phyloP scores from a whole-genome alignment of 2,329 filamentous ascomycete genomes.

The Colletotrichum falcatum region DNA sequence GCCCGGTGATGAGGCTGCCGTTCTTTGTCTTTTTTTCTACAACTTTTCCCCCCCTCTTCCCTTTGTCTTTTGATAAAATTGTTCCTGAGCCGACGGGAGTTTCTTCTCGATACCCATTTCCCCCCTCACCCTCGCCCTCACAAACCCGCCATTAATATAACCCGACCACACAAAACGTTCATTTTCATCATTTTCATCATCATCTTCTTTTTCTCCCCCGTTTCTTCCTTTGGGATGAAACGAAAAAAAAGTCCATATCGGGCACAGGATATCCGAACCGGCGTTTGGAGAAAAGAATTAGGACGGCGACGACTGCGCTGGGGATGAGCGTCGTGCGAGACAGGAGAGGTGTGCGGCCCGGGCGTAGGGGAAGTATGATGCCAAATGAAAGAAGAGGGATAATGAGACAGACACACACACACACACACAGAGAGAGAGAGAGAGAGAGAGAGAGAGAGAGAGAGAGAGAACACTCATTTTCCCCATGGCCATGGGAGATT shows the following conservation, averaged over 20 bases:
- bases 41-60: neutral
- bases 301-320: neutral
- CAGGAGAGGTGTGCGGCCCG: neutral
- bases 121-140: neutral
- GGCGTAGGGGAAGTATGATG: neutral
- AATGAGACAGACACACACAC: no score
- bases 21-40: neutral
- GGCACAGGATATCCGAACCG: neutral
- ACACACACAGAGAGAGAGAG: no score
- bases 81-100: neutral
- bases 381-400: no score
- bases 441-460: neutral
- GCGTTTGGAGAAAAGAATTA: neutral
- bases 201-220: no score
- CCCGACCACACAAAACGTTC: no score
- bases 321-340: neutral
- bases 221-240: neutral
- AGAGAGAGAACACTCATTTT: neutral
- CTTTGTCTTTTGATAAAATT: neutral
- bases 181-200: neutral
- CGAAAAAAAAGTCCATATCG: neutral
- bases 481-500: neutral
- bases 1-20: conserved; percentile 7
- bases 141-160: conserved; percentile 9
- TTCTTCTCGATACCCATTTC: neutral